phyloP scores from a whole-genome alignment of 2,329 filamentous ascomycete genomes.

The Penicillium sp. region DNA sequence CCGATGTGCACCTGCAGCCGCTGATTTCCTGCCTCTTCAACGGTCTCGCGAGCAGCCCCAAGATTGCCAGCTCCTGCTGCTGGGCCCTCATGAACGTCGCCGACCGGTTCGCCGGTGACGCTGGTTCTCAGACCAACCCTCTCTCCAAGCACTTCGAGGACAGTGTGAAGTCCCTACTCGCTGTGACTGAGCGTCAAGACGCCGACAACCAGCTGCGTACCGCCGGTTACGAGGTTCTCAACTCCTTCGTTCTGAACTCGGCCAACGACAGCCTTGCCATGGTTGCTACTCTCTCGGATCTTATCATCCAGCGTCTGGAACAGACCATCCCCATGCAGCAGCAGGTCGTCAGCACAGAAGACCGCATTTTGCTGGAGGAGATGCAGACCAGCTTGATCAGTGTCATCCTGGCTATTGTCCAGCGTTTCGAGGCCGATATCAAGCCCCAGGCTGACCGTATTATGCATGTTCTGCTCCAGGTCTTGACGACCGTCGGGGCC shows the following conservation, averaged over 20 bases:
- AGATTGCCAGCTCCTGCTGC: constrained; percentile 98
- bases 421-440: constrained; percentile 87
- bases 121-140: constrained; percentile 73
- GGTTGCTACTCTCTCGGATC: constrained; percentile 77
- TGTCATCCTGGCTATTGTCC: constrained; percentile 86
- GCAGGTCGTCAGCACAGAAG: constrained; percentile 95
- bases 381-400: constrained; percentile 95
- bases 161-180: constrained; percentile 79
- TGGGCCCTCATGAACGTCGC: constrained; percentile 99
- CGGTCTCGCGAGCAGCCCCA: constrained; percentile 83
- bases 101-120: constrained; percentile 88
- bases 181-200: constrained; percentile 78
- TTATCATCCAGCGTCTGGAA: constrained; percentile 87
- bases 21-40: constrained; percentile 87
- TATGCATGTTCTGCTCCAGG: constrained; percentile 82
- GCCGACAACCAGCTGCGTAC: constrained; percentile 87
- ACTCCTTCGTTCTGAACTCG: constrained; percentile 87
- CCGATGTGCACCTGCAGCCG: constrained; percentile 73
- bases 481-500: constrained; percentile 71
- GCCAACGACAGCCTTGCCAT: constrained; percentile 80
- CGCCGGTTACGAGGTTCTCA: constrained; percentile 94
- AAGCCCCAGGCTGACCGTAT: constrained; percentile 87
- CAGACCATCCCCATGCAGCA: constrained; percentile 84
- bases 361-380: constrained; percentile 92
- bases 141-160: constrained; percentile 91